Evolutionary conservation across 306 rosid genomes (phyloP).

Genomic region (Gynostemma pentaphyllum): DNA sequence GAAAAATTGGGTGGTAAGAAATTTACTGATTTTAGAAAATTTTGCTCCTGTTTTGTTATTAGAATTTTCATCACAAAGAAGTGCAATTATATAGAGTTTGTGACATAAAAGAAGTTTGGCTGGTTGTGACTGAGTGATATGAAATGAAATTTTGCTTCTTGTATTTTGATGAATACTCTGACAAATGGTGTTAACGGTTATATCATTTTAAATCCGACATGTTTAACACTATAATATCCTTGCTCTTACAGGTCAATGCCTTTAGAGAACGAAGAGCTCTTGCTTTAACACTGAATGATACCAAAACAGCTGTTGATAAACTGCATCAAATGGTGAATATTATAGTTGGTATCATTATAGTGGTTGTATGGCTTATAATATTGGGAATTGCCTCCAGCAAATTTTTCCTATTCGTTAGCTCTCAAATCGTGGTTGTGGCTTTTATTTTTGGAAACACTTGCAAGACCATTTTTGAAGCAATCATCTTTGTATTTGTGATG

Average conservation of each 20-base stretch:
- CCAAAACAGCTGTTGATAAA: slow-evolving; percentile 88
- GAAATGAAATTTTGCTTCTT: no score
- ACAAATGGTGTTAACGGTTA: no score
- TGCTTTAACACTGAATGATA: slow-evolving; percentile 81
- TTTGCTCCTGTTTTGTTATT: neutral
- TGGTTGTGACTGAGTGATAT: neutral
- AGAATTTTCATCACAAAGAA: neutral
- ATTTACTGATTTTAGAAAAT: neutral
- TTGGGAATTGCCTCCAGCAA: slow-evolving; percentile 65
- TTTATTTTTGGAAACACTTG: slow-evolving; percentile 90
- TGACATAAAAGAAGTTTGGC: neutral
- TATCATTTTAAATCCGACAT: neutral
- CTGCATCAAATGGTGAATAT: slow-evolving; percentile 71
- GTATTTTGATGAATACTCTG: no score
- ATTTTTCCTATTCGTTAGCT: slow-evolving; percentile 55
- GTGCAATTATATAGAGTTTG: neutral
- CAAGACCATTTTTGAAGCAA: slow-evolving; percentile 79
- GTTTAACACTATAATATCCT: neutral
- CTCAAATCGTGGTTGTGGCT: slow-evolving; percentile 77
- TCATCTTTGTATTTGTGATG: slow-evolving; percentile 72
- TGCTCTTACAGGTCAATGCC: slow-evolving; percentile 59
- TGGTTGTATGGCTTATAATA: slow-evolving; percentile 58
- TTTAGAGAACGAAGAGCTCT: slow-evolving; percentile 94
- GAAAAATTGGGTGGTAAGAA: slow-evolving; percentile 91
- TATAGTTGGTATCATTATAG: slow-evolving; percentile 37